Percentiles rank a stretch among this genome's conserved stretches.
These are phyloP conservation scores for Aspergillus transmontanensis DNA, from an alignment of 2,329 filamentous ascomycete genomes.

Conservation along the genomic window DNA sequence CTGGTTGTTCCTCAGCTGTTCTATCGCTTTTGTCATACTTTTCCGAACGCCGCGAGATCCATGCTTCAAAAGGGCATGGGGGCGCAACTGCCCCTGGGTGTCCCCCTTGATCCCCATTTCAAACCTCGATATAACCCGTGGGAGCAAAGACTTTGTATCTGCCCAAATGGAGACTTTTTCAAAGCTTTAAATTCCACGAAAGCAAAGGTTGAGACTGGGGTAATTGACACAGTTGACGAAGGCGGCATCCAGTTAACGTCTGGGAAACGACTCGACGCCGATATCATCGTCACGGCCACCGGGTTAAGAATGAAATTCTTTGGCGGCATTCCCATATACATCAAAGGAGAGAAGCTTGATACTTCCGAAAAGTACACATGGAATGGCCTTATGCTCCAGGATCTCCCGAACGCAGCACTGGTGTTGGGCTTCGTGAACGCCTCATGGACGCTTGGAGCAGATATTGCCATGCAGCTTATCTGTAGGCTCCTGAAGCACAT, in stretches of 20 bases:
- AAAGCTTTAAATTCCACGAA: conserved; percentile 40
- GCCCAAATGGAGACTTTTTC: conserved; percentile 59
- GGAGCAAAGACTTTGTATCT: conserved; percentile 72
- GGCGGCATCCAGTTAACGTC: conserved; percentile 48
- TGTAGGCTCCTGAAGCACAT: not conserved
- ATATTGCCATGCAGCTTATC: conserved; percentile 12
- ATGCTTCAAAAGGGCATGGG: conserved; percentile 46
- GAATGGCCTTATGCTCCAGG: conserved; percentile 37
- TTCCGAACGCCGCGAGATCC: conserved; percentile 50
- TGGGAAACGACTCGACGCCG: conserved; percentile 32
- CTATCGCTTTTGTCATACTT: conserved; percentile 52
- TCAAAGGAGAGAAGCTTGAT: conserved; percentile 27
- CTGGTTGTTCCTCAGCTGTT: conserved; percentile 49
- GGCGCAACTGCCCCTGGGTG: conserved; percentile 49
- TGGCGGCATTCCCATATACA: conserved; percentile 24
- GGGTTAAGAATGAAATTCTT: conserved; percentile 34
- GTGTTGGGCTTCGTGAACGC: conserved; percentile 35
- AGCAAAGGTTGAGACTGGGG: conserved; percentile 41
- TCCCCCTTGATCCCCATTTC: conserved; percentile 54
- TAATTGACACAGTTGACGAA: conserved; percentile 49
- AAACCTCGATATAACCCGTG: conserved; percentile 64
- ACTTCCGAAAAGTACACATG: conserved; percentile 32
- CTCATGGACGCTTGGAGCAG: conserved; percentile 39
- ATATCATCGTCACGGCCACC: conserved; percentile 40
- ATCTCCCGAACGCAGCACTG: conserved; percentile 35